Conservation (phyloP, 805 yeast genomes). For the Myxozyma lipomycoides region DNA sequence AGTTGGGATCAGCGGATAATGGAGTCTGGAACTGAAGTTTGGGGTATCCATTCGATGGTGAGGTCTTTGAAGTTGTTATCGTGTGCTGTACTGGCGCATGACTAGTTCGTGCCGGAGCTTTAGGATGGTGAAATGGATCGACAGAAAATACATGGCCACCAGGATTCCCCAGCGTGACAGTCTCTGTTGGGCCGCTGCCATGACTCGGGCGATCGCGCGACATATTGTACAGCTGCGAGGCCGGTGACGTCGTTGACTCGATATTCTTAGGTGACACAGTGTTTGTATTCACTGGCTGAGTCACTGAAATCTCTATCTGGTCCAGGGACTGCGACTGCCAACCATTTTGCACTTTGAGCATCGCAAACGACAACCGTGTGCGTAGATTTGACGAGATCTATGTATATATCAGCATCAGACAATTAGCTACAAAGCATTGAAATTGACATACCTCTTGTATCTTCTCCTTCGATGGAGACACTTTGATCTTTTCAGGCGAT, state of each 20-base stretch:
- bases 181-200: no score
- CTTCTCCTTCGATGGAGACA: constrained; percentile 9
- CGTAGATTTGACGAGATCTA: constrained; percentile 30
- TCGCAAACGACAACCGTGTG: constrained; percentile 33
- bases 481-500: neutral
- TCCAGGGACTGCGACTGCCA: constrained; percentile 29
- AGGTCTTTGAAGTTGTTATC: neutral
- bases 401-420: no score
- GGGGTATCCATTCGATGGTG: neutral
- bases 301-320: constrained; percentile 23
- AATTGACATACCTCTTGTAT: constrained; percentile 14
- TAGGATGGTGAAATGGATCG: neutral
- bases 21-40: constrained; percentile 8
- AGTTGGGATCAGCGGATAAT: constrained; percentile 4
- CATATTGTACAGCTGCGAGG: neutral
- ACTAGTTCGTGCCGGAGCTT: no score
- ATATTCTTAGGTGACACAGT: no score
- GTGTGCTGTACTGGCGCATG: no score
- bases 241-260: no score
- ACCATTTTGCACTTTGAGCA: constrained; percentile 34
- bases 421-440: neutral
- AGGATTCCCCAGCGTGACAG: neutral
- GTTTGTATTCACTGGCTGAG: no score
- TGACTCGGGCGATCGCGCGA: no score
- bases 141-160: neutral